Base-by-base conservation (phyloP, 495 filamentous ascomycete genomes). In the Barbatosphaeria neglecta region DNA sequence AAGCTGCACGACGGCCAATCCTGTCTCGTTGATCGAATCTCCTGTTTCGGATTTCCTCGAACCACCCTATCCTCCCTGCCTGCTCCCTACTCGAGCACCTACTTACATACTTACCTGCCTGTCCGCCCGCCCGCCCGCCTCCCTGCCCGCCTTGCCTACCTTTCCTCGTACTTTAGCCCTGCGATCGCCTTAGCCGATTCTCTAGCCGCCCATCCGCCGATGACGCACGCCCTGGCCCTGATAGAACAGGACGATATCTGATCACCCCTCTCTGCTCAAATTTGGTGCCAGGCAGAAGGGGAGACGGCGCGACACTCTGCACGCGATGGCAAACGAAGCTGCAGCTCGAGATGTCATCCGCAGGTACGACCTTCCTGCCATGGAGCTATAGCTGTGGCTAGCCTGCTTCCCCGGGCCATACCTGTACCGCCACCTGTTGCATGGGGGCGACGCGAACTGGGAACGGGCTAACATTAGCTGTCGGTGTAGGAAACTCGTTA, bases 401-500 rank as follows among this genome's bases (percentile, higher is more conserved):
- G n/a, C n/a, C n/a, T n/a, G n/a, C n/a, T n/a, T n/a, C n/a, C n/a
- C n/a, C n/a, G n/a, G n/a, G n/a, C n/a, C n/a, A n/a, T n/a, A n/a
- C n/a, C n/a, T n/a, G n/a, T n/a, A n/a, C n/a, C n/a, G n/a, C n/a
- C n/a, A n/a, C n/a, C n/a, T n/a, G n/a, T n/a, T n/a, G n/a, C n/a
- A n/a, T n/a, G n/a, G n/a, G n/a, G n/a, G n/a, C n/a, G n/a, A n/a
- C n/a, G 31, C 2, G 6, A 15, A 4, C 31, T 15, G 6, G 31
- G 9, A 35, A n/a, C 13, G 31, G 31, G 31, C 31, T 35, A 35
- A 35, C 31, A n/a, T 3, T 11, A 4, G 31, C 31, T 48, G 20
- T 22, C 23, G 43, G 45, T 41, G 7, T 48, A 99, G 92, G 72
- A 99, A 99, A 70, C 72, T 99, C 61, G 92, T 99, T 53, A 99